These are phyloP conservation scores for Trametes meyenii DNA, from an alignment of 768 basidiomycete genomes.

Conservation along the genomic window DNA sequence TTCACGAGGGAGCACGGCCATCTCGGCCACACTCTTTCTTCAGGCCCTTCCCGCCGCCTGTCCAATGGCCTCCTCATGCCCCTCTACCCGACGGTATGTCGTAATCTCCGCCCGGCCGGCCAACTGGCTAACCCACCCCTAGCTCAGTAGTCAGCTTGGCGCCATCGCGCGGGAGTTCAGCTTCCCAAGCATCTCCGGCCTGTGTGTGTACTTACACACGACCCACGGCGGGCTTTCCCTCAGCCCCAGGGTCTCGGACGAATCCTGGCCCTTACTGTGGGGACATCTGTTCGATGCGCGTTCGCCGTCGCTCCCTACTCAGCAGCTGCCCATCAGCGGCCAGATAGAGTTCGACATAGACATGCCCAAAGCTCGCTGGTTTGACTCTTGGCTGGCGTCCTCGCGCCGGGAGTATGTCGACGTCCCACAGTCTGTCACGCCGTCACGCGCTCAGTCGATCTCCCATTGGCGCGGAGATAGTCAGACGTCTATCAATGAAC, in stretches of 20 bases:
- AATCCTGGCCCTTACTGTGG: conserved; percentile 78
- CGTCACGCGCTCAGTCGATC: conserved; percentile 44
- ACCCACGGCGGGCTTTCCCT: conserved; percentile 55
- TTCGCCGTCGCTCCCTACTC: conserved; percentile 33
- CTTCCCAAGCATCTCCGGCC: conserved; percentile 73
- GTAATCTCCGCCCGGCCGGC: background rate
- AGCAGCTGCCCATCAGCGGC: conserved; percentile 66
- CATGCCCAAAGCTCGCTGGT: conserved; percentile 75
- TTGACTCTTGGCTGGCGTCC: conserved; percentile 65
- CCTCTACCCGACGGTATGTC: conserved; percentile 66
- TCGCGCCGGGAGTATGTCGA: conserved; percentile 46
- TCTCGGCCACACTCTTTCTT: conserved; percentile 58
- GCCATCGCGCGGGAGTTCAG: conserved; percentile 83
- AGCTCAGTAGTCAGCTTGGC: conserved; percentile 78
- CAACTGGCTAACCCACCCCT: background rate
- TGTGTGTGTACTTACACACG: conserved; percentile 79
- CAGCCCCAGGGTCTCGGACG: conserved; percentile 77
- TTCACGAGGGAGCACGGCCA: conserved; percentile 61
- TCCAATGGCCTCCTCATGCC: conserved; percentile 76
- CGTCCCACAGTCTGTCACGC: conserved; percentile 41
- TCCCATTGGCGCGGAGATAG: conserved; percentile 60
- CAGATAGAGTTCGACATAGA: conserved; percentile 90
- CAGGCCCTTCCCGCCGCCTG: conserved; percentile 61
- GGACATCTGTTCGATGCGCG: conserved; percentile 55
- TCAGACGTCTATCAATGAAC: conserved; percentile 48